Conservation (phyloP, 2,329 filamentous ascomycete genomes). For the Colletotrichum limetticola region DNA sequence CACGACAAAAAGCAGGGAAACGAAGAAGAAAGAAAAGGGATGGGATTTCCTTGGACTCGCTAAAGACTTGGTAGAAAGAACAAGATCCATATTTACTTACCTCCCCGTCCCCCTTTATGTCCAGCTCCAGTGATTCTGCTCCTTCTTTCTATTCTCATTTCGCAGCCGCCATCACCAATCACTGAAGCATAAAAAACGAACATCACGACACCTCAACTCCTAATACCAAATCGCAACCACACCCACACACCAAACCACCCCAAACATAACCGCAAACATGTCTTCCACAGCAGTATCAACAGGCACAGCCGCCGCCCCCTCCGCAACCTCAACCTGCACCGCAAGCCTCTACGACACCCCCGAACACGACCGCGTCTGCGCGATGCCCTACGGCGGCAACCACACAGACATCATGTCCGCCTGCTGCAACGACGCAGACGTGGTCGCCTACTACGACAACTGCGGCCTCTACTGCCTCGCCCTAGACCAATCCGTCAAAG, state of each 20-base stretch:
- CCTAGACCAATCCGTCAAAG: conserved; percentile 42
- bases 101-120: too few species aligned
- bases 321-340: conserved; percentile 8
- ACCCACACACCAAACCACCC: neutral
- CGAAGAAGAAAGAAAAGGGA: neutral
- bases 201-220: neutral
- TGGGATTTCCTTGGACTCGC: neutral
- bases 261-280: neutral
- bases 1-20: neutral
- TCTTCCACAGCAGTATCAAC: conserved; percentile 17
- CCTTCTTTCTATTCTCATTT: neutral
- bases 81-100: neutral
- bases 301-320: conserved; percentile 5
- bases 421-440: conserved; percentile 57
- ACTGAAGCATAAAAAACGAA: neutral
- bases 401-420: conserved; percentile 53
- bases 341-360: conserved; percentile 54
- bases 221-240: neutral
- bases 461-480: conserved; percentile 62
- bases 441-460: conserved; percentile 56
- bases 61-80: neutral
- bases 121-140: neutral
- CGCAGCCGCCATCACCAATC: neutral
- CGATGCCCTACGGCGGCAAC: conserved; percentile 50
- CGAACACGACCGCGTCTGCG: conserved; percentile 56